These are phyloP conservation scores for Amphicarpaea edgeworthii DNA, from an alignment of 306 rosid species.

Conservation along the genomic window DNA sequence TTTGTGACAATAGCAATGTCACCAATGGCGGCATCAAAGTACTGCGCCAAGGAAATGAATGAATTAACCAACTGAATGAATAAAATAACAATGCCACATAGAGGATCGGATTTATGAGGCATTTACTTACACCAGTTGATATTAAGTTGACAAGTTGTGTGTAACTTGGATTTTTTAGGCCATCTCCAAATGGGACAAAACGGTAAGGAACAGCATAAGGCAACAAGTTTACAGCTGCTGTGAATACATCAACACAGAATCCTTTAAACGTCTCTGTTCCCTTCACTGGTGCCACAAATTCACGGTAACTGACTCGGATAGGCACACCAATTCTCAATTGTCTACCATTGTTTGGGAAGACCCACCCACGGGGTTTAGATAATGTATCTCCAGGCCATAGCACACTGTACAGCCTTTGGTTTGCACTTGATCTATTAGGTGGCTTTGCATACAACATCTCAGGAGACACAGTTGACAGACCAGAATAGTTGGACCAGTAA, in stretches of 20 bases:
- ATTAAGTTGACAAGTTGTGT: constrained; percentile 67
- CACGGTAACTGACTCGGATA: constrained; percentile 70
- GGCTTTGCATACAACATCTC: constrained; percentile 78
- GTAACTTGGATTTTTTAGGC: constrained; percentile 78
- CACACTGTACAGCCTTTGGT: constrained; percentile 64
- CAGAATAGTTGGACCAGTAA: constrained; percentile 98
- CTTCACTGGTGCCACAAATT: constrained; percentile 68
- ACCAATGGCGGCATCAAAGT: constrained; percentile 85
- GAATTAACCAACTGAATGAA: constrained; percentile 43
- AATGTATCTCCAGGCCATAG: constrained; percentile 96
- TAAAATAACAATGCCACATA: neutral
- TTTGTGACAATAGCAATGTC: constrained; percentile 90
- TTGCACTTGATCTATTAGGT: constrained; percentile 77
- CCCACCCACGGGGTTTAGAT: constrained; percentile 94
- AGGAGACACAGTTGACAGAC: constrained; percentile 77
- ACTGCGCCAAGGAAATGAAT: constrained; percentile 49
- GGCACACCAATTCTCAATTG: constrained; percentile 85
- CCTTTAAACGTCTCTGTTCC: constrained; percentile 87
- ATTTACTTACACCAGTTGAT: constrained; percentile 78
- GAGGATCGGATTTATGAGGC: constrained; percentile 34
- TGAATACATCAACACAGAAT: constrained; percentile 87
- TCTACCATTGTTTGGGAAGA: constrained; percentile 89
- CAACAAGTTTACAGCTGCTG: constrained; percentile 76
- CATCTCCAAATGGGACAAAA: constrained; percentile 80
- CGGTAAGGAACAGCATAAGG: constrained; percentile 87